Conservation (phyloP, 2,329 filamentous ascomycete genomes). For the Nothomitra cinnamomea region DNA sequence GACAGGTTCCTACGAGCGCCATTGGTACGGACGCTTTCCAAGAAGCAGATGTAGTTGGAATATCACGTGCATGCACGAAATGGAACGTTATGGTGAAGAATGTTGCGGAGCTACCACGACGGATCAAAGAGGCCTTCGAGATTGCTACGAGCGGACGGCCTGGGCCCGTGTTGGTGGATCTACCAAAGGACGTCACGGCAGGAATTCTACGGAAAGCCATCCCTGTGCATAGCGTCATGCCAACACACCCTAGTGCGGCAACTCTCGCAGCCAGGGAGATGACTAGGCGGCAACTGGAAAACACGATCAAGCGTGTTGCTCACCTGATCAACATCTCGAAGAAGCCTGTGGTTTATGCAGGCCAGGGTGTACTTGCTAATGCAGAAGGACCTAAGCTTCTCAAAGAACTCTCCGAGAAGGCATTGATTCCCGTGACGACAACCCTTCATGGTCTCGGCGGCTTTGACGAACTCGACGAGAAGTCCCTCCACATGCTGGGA, state of each 20-base stretch:
- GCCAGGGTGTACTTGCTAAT: conserved; percentile 69
- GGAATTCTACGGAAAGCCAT: conserved; percentile 70
- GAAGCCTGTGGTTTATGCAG: conserved; percentile 90
- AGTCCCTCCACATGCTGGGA: conserved; percentile 93
- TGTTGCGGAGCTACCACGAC: conserved; percentile 75
- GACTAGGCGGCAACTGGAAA: conserved; percentile 52
- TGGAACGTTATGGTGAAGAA: conserved; percentile 99
- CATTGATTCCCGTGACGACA: conserved; percentile 83
- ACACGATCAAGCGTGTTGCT: conserved; percentile 60
- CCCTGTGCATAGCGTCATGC: conserved; percentile 55
- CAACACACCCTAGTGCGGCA: conserved; percentile 70
- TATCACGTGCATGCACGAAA: conserved; percentile 89
- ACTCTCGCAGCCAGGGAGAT: conserved; percentile 63
- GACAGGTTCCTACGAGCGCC: conserved; percentile 76
- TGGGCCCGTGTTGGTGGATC: conserved; percentile 84
- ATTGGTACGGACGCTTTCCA: conserved; percentile 97
- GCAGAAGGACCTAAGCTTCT: conserved; percentile 66
- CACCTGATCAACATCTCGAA: conserved; percentile 73
- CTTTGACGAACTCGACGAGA: conserved; percentile 83
- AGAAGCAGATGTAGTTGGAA: conserved; percentile 86
- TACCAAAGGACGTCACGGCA: conserved; percentile 92
- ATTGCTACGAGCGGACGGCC: conserved; percentile 90
- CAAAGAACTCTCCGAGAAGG: conserved; percentile 77
- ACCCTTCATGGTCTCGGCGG: conserved; percentile 86
- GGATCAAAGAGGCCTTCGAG: conserved; percentile 96